Base-by-base conservation (phyloP, 768 basidiomycete genomes). In the Aureoboletus auriporus region DNA sequence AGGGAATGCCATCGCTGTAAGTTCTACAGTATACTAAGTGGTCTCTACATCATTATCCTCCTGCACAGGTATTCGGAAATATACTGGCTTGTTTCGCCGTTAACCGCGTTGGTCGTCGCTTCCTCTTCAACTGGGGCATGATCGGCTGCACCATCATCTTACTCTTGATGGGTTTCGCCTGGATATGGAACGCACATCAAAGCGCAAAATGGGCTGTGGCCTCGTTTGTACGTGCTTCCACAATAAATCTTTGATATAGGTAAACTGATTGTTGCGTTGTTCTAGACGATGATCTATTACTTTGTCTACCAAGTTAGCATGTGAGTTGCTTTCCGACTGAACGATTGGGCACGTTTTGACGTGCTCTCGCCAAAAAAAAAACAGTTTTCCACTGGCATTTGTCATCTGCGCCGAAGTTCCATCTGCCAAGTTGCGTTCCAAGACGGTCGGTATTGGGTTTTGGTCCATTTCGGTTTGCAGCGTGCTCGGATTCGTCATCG, bases 81-180 rank as follows among this genome's bases (percentile, higher is more conserved):
- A 20, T 64, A 5, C 9, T 64, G 23, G 51, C 62, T 0, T 64
- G 64, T 41, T 63, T 57, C n/a, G 51, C 62, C 0, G 57, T 63
- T 20, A 55, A 64, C 44, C 53, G 38, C 1, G 55, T 42, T 23
- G 62, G 62, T 1, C 60, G 62, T 39, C 58, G 63, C 11, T 58
- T 52, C 47, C 38, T 64, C 29, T 64, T 64, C 42, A 62, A 54
- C 42, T 65, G 63, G 60, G 63, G 61, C 6, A 66, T 64, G 58
- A 38, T 49, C 3, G 50, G 42, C 1, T 58, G 56, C 27, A 59
- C 64, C 1, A 1, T 52, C 28, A 60, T 64, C 34, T 30, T 64
- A 10, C 33, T 63, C 41, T 29, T 59, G 47, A 64, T 64, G 2
- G 61, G 64, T 9, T 65, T 65, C 47, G 47, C 53, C n/a, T 65